A percentile compares a stretch with the other conserved stretches of the same genome.
phyloP scores from a whole-genome alignment of 148 eudicot species.

The Linanthus parryae region DNA sequence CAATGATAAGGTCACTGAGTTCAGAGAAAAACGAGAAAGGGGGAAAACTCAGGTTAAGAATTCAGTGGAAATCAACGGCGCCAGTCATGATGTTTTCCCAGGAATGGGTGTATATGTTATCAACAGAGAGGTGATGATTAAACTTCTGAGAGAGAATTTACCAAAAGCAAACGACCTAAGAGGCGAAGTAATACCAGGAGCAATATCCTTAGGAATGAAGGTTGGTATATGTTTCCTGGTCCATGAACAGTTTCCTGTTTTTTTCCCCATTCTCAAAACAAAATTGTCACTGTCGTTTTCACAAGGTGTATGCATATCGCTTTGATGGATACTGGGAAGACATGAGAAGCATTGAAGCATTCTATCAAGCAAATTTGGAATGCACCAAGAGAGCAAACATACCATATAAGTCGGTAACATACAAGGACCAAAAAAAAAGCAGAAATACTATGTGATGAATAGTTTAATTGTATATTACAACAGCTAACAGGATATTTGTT shows the following conservation, averaged over 20 bases:
- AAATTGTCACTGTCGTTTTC: slow-evolving; percentile 1
- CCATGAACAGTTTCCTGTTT: not conserved
- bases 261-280: not conserved
- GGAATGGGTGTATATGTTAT: slow-evolving; percentile 83
- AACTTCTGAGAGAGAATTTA: slow-evolving; percentile 40
- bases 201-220: slow-evolving; percentile 80
- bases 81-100: slow-evolving; percentile 12
- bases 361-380: slow-evolving; percentile 62
- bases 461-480: no score
- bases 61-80: slow-evolving; percentile 14
- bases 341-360: slow-evolving; percentile 66
- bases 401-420: slow-evolving; percentile 45
- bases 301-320: slow-evolving; percentile 55
- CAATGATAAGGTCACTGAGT: slow-evolving; percentile 31
- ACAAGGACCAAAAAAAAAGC: slow-evolving; percentile 8
- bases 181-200: slow-evolving; percentile 64
- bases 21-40: slow-evolving; percentile 17
- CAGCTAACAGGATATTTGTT: slow-evolving; percentile 17
- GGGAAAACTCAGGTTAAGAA: slow-evolving; percentile 19
- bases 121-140: slow-evolving; percentile 43
- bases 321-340: slow-evolving; percentile 77
- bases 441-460: no score
- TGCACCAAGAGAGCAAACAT: slow-evolving; percentile 33
- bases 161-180: slow-evolving; percentile 54
- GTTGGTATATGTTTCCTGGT: slow-evolving; percentile 24